phyloP scores from a whole-genome alignment of 495 filamentous ascomycete genomes.

The Apodospora peruviana region DNA sequence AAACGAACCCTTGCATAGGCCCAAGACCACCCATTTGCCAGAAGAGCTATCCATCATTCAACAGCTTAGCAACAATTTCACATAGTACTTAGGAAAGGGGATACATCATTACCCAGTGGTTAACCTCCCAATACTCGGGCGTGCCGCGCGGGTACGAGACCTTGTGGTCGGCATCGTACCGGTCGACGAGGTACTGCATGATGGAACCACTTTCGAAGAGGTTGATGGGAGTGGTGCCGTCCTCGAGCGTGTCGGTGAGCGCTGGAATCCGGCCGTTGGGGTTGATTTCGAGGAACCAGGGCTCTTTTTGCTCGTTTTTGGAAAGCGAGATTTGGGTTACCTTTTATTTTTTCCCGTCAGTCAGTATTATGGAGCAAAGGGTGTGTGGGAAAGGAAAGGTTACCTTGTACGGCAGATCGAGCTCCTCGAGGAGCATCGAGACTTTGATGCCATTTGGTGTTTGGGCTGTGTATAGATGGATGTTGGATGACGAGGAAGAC shows the following conservation, averaged over 20 bases:
- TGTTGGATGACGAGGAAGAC: conserved; percentile 25
- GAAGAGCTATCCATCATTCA: conserved; percentile 24
- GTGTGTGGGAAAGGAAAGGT: conserved; percentile 4
- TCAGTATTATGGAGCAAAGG: conserved; percentile 14
- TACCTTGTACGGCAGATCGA: conserved; percentile 62
- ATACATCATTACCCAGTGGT: conserved; percentile 64
- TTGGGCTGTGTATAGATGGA: conserved; percentile 50
- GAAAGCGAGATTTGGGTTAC: conserved; percentile 62
- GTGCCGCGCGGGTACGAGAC: conserved; percentile 72
- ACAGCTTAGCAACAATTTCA: neutral
- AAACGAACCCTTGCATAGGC: conserved; percentile 72
- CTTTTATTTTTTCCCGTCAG: conserved; percentile 15
- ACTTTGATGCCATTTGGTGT: conserved; percentile 78
- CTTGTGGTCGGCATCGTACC: conserved; percentile 79
- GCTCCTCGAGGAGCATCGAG: conserved; percentile 85
- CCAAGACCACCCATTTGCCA: conserved; percentile 69
- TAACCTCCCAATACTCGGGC: conserved; percentile 71
- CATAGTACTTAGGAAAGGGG: neutral
- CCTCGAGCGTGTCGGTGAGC: conserved; percentile 67
- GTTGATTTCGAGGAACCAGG: conserved; percentile 87
- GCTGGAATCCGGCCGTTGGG: conserved; percentile 96
- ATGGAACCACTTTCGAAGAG: conserved; percentile 84
- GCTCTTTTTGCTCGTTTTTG: conserved; percentile 66
- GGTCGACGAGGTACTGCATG: conserved; percentile 76
- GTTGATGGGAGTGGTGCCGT: conserved; percentile 67